Evolutionary conservation across 176 grass and related monocot species (phyloP).

Genomic region (Oryza meyeriana): DNA sequence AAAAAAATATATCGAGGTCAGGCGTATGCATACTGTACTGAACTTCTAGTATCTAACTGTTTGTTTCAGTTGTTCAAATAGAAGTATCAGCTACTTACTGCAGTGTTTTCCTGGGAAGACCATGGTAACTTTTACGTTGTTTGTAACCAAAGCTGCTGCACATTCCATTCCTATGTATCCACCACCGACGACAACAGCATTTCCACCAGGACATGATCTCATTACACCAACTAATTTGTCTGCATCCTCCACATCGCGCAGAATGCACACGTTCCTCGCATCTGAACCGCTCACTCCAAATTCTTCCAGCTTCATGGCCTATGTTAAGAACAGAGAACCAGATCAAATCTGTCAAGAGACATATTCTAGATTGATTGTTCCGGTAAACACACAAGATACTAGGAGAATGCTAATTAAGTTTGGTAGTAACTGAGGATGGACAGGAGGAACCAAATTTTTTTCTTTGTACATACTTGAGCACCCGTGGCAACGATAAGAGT

Average conservation of each 20-base stretch:
- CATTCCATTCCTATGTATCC: slow-evolving; percentile 97
- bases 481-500: slow-evolving; percentile 85
- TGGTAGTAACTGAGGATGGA: not conserved
- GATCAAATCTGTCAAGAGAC: not conserved
- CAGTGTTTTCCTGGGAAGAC: slow-evolving; percentile 80
- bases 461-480: slow-evolving; percentile 53
- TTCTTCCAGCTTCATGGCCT: slow-evolving; percentile 83
- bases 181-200: slow-evolving; percentile 72
- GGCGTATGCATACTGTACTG: not conserved
- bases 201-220: slow-evolving; percentile 49
- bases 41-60: not conserved
- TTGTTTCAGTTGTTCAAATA: not conserved
- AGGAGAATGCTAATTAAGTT: not conserved
- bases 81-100: slow-evolving; percentile 56
- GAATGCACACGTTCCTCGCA: slow-evolving; percentile 65
- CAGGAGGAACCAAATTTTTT: slow-evolving; percentile 2
- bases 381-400: not conserved
- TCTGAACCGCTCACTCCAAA: slow-evolving; percentile 50
- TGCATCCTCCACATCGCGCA: slow-evolving; percentile 36
- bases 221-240: slow-evolving; percentile 58
- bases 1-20: too few species aligned
- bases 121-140: slow-evolving; percentile 77
- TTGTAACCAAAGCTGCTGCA: slow-evolving; percentile 67
- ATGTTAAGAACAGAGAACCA: not conserved
- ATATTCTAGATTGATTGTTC: not conserved